phyloP scores from a whole-genome alignment of 768 basidiomycete species.

The Xanthoconium purpureum region DNA sequence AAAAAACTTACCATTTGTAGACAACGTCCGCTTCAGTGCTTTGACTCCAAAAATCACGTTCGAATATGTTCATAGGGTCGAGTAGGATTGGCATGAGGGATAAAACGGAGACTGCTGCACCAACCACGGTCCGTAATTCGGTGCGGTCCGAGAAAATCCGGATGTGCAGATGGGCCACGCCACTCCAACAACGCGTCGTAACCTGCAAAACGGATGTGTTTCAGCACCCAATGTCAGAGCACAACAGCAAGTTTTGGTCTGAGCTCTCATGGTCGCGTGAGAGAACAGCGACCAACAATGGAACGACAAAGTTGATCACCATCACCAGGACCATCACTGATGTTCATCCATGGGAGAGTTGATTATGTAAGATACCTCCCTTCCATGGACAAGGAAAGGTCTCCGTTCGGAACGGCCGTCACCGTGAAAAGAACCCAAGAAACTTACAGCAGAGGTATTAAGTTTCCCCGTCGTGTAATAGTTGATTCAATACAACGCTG shows the following conservation, averaged over 20 bases:
- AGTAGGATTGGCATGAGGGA: not conserved
- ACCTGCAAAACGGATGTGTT: not conserved
- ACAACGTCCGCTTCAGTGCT: conserved; percentile 4
- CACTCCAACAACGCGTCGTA: not conserved
- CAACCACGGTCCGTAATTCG: not conserved
- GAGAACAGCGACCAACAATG: not conserved
- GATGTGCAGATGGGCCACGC: not conserved
- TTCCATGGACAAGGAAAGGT: not conserved
- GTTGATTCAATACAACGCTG: not conserved
- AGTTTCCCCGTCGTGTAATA: not conserved
- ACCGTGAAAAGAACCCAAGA: not conserved
- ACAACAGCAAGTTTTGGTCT: conserved; percentile 1
- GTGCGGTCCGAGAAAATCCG: not conserved
- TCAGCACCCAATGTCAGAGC: not conserved
- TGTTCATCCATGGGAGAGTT: not conserved
- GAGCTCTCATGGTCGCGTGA: conserved; percentile 1
- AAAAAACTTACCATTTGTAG: conserved; percentile 26
- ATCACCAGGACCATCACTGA: not conserved
- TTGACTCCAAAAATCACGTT: not conserved
- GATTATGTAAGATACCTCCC: conserved; percentile 14
- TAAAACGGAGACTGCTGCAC: not conserved
- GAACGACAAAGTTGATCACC: not conserved
- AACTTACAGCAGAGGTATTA: not conserved
- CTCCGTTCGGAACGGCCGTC: not conserved
- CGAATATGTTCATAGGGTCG: conserved; percentile 11